Conservation (phyloP, 345 rosid genomes). For the Crucihimalaya himalaica region DNA sequence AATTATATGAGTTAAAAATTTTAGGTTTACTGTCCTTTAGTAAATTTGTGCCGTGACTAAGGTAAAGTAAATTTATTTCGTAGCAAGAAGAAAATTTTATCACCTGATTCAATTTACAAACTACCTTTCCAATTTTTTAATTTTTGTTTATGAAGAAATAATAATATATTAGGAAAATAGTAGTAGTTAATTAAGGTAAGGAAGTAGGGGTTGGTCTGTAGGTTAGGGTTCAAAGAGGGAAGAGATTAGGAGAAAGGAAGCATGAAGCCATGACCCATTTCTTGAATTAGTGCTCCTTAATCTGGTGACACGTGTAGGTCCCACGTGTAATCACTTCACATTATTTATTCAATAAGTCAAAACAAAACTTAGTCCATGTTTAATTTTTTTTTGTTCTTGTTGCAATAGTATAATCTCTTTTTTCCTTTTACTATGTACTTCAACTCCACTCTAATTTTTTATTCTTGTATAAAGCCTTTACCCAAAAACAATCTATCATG, state of each 20-base stretch:
- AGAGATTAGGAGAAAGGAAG: slow-evolving; percentile 42
- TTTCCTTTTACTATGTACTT: slow-evolving; percentile 13
- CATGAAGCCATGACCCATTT: slow-evolving; percentile 40
- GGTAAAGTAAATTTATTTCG: neutral
- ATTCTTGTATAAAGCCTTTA: neutral
- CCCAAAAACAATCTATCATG: slow-evolving; percentile 19
- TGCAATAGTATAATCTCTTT: neutral
- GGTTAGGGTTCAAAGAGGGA: slow-evolving; percentile 46
- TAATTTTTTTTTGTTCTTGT: neutral
- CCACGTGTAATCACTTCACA: slow-evolving; percentile 36
- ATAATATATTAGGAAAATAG: neutral
- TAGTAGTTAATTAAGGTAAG: neutral
- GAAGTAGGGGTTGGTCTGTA: slow-evolving; percentile 42
- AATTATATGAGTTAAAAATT: neutral
- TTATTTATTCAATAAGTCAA: neutral
- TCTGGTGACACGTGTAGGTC: slow-evolving; percentile 41
- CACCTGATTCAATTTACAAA: no score
- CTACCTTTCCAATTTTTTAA: neutral
- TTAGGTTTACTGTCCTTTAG: neutral
- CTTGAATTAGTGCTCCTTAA: slow-evolving; percentile 43
- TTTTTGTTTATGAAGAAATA: neutral
- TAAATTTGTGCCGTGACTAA: neutral
- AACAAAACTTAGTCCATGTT: neutral
- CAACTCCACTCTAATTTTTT: neutral
- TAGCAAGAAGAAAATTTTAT: neutral